These are phyloP conservation scores for Neurospora sp. DNA, from an alignment of 495 filamentous ascomycete species.

Conservation along the genomic window DNA sequence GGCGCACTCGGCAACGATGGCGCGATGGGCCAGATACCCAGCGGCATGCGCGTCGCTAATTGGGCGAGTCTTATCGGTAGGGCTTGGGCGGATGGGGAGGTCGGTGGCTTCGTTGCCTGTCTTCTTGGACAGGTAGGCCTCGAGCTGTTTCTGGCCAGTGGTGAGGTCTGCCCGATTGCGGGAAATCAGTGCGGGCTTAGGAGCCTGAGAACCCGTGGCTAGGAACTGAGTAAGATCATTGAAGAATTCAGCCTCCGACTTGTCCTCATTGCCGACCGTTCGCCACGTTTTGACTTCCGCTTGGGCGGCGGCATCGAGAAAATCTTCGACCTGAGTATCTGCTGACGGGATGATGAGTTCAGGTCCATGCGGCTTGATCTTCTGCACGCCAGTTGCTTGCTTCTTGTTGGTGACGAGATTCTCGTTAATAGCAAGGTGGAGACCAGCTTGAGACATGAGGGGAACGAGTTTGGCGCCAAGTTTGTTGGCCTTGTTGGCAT, in stretches of 20 bases:
- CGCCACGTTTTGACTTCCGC: too few relatives aligned
- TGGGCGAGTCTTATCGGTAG: background rate
- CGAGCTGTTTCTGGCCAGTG: background rate
- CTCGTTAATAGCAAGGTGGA: background rate
- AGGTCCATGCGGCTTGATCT: too few relatives aligned
- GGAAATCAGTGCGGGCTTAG: background rate
- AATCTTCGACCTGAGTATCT: too few relatives aligned
- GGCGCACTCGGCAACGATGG: background rate
- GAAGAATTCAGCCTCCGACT: too few relatives aligned
- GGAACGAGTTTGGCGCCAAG: background rate
- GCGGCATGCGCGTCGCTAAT: background rate
- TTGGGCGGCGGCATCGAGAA: too few relatives aligned
- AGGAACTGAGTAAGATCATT: too few relatives aligned
- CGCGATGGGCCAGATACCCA: background rate
- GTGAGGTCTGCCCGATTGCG: background rate
- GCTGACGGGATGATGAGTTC: too few relatives aligned
- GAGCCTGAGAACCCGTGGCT: too few relatives aligned
- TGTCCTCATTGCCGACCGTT: too few relatives aligned
- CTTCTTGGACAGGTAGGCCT: background rate
- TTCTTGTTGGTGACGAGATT: background rate
- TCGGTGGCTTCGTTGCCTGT: too few relatives aligned
- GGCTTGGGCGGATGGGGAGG: background rate
- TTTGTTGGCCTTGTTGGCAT: background rate
- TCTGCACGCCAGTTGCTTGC: background rate
- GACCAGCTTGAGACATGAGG: background rate